Conservation (phyloP, 169 alveolate species). For the Theileria orientalis region DNA sequence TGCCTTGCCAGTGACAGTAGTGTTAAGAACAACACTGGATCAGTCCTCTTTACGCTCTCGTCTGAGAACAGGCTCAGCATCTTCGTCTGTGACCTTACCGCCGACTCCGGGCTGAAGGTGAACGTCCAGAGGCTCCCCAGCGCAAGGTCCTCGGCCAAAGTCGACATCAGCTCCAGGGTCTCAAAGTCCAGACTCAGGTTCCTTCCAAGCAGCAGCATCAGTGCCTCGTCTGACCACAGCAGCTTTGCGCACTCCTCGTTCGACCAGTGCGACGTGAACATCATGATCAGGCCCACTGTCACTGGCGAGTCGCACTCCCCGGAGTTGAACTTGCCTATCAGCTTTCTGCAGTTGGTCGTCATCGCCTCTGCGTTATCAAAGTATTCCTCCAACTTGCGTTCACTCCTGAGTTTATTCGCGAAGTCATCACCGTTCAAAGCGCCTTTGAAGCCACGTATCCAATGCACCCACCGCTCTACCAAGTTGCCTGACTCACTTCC, state of each 20-base stretch:
- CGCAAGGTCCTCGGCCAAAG: slow-evolving; percentile 5
- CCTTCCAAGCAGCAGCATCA: slow-evolving; percentile 53
- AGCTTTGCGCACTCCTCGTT: slow-evolving; percentile 41
- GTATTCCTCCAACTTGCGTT: neutral
- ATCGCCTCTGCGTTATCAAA: slow-evolving; percentile 1
- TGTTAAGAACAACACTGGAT: slow-evolving; percentile 33
- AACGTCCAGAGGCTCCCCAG: slow-evolving; percentile 27
- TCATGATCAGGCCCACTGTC: slow-evolving; percentile 45
- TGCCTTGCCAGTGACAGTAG: slow-evolving; percentile 12
- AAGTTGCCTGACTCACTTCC: neutral
- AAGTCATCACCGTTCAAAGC: too few relatives aligned
- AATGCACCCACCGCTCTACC: neutral
- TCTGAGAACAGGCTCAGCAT: slow-evolving; percentile 20
- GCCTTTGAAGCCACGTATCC: neutral
- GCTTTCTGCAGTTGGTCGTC: neutral
- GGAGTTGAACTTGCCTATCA: slow-evolving; percentile 28
- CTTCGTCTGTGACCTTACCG: slow-evolving; percentile 19
- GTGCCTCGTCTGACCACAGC: slow-evolving; percentile 45
- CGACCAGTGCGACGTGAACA: slow-evolving; percentile 32
- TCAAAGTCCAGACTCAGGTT: slow-evolving; percentile 28
- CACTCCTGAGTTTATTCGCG: neutral
- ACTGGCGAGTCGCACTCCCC: slow-evolving; percentile 44
- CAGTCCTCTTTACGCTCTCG: neutral
- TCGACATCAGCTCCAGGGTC: slow-evolving; percentile 23
- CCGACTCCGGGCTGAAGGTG: slow-evolving; percentile 18